Evolutionary conservation across 2,329 filamentous ascomycete species (phyloP), one percentile per base, ranked within the genome.

Genomic region (Colletotrichum sp.): DNA sequence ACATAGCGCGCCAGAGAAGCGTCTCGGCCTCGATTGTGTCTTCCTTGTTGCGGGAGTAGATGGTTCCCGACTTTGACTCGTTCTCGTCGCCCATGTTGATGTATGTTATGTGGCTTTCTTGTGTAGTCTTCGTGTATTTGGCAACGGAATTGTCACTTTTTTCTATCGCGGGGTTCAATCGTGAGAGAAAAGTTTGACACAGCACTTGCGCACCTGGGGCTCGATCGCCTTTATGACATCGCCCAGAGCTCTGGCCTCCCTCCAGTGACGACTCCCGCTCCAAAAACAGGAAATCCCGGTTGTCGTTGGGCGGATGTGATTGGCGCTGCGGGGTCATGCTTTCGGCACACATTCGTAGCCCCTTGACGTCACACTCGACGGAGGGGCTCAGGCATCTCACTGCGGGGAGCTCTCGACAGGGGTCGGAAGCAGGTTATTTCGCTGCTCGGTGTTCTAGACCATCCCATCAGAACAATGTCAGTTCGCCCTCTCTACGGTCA

Each of bases 1-100:
- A 84, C 68, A 84, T 80, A 68, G 81, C 82, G 36, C 82, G 79
- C 83, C 83, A 84, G 72, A 84, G 82, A 36, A 84, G 81, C 25
- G 82, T 81, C 19, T 80, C 80, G 44, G 82, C 83, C 69, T 84
- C 83, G 78, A 83, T 79, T 8, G 83, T 82, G 76, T 82, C 82
- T 36, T 83, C 82, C 74, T 81, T 83, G 80, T 84, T 84, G 79
- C 83, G 83, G 78, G 78, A 74, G 78, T 78, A 80, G 79, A 84
- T 84, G 59, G 79, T 77, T 34, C 74, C 74, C 27, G 52, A 48
- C 28, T 72, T 75, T 2, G 69, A 12, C 64, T 65, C 71, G 25
- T 68, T 59, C 7, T 76, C 74, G 70, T 74, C 74, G 69, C 63
- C 64, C 74, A 76, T 76, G 16, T 27, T 74, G 44, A 12, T 25